Conservation (phyloP, 768 basidiomycete species). For the Lentinula detonsa region DNA sequence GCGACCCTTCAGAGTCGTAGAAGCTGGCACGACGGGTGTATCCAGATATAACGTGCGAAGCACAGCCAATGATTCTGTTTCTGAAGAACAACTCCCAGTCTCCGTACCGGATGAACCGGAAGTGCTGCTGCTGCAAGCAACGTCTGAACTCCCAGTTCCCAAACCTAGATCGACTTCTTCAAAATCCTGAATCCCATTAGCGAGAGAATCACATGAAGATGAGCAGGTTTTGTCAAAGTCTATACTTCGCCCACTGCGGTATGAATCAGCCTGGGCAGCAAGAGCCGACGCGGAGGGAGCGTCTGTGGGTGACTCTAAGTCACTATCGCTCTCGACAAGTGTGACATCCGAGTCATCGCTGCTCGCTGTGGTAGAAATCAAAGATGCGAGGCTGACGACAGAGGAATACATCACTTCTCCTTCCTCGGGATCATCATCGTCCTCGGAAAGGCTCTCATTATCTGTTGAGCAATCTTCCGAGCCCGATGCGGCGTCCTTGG, state of each 20-base stretch:
- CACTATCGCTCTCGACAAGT: constrained; percentile 45
- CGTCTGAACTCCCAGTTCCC: not conserved
- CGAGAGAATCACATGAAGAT: not conserved
- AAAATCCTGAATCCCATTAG: not conserved
- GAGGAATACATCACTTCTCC: constrained; percentile 19
- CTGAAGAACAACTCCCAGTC: not conserved
- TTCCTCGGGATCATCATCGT: constrained; percentile 15
- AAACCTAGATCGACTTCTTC: not conserved
- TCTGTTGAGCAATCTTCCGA: not conserved
- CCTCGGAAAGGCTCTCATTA: not conserved
- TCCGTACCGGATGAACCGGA: not conserved
- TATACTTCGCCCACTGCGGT: not conserved
- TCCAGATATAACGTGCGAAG: not conserved
- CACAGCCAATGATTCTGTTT: not conserved
- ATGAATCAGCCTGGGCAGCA: not conserved
- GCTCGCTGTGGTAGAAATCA: constrained; percentile 19
- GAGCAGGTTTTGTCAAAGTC: not conserved
- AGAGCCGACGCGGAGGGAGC: not conserved
- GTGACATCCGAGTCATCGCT: constrained; percentile 55
- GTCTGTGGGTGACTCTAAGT: constrained; percentile 16
- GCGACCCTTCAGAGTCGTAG: not conserved
- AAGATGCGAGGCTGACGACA: constrained; percentile 25
- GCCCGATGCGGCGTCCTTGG: not conserved
- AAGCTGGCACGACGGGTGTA: not conserved
- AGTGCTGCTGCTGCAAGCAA: not conserved